Conservation (phyloP, 2,329 filamentous ascomycete genomes). For the Mariannaea sp. region DNA sequence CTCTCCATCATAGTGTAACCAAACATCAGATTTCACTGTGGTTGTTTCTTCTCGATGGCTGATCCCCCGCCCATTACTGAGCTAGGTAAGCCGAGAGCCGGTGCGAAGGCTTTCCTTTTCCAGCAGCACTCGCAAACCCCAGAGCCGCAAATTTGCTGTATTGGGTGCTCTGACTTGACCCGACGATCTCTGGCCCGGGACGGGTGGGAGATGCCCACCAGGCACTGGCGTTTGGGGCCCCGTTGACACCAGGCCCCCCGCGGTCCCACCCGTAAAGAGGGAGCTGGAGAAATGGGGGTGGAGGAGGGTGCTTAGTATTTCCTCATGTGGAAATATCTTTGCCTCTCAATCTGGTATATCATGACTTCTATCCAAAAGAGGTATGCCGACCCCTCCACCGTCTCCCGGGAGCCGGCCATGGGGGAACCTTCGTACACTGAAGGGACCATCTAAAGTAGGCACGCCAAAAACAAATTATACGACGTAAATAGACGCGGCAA, state of each 20-base stretch:
- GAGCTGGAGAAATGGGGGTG: constrained; percentile 1
- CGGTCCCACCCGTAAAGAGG: constrained; percentile 3
- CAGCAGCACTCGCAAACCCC: background rate
- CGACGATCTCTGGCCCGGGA: constrained; percentile 15
- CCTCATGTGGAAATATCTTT: constrained; percentile 13
- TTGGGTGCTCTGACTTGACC: constrained; percentile 2
- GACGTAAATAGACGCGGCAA: no score
- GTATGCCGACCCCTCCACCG: constrained; percentile 59
- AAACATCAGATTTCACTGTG: no score
- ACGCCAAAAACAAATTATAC: no score
- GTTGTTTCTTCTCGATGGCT: constrained; percentile 18
- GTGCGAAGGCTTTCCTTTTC: constrained; percentile 26
- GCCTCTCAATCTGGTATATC: constrained; percentile 22
- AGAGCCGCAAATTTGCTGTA: no score
- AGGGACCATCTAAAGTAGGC: no score
- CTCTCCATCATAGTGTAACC: no score
- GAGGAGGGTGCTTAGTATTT: constrained; percentile 12
- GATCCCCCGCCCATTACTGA: constrained; percentile 22
- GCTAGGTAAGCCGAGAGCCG: background rate
- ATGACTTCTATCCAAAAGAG: constrained; percentile 42
- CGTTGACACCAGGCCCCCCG: constrained; percentile 9
- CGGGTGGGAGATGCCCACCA: constrained; percentile 1
- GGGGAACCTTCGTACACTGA: no score
- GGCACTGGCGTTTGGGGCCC: no score
- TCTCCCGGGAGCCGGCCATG: no score